Evolutionary conservation across 306 rosid species (phyloP).

Genomic region (Vigna angularis): DNA sequence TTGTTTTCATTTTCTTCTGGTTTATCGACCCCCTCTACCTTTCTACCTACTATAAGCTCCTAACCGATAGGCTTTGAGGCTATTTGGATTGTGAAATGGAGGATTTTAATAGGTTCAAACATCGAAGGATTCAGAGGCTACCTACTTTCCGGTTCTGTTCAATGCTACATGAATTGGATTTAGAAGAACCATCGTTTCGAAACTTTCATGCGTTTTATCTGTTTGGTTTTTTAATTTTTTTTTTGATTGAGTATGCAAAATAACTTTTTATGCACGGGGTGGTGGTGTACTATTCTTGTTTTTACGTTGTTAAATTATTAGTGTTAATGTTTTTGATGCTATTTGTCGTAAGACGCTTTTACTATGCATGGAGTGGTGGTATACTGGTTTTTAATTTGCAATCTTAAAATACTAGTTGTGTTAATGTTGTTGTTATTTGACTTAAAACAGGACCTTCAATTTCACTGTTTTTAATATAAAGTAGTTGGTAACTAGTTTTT

Average conservation of each 20-base stretch:
- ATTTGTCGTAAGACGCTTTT: background rate
- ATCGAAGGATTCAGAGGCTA: slow-evolving; percentile 7
- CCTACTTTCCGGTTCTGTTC: slow-evolving; percentile 17
- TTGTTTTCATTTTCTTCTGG: background rate
- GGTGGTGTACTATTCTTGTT: background rate
- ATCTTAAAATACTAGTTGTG: background rate
- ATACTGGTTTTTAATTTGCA: background rate
- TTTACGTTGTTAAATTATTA: background rate
- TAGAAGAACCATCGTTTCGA: slow-evolving; percentile 3
- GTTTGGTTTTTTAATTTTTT: background rate
- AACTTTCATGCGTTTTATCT: slow-evolving; percentile 12
- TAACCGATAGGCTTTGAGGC: background rate
- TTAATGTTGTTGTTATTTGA: background rate
- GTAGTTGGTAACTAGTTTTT: background rate
- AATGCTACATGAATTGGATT: background rate
- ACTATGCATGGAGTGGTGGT: background rate
- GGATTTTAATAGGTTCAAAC: slow-evolving; percentile 6
- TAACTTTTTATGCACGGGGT: background rate
- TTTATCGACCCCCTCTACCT: background rate
- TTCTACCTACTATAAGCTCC: background rate
- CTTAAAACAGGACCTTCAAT: background rate
- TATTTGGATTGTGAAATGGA: slow-evolving; percentile 9
- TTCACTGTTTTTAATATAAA: background rate
- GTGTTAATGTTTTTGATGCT: background rate
- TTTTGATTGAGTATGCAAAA: background rate